Evolutionary conservation across 257 asterid genomes (phyloP).

Genomic region (Jacaranda mimosifolia): DNA sequence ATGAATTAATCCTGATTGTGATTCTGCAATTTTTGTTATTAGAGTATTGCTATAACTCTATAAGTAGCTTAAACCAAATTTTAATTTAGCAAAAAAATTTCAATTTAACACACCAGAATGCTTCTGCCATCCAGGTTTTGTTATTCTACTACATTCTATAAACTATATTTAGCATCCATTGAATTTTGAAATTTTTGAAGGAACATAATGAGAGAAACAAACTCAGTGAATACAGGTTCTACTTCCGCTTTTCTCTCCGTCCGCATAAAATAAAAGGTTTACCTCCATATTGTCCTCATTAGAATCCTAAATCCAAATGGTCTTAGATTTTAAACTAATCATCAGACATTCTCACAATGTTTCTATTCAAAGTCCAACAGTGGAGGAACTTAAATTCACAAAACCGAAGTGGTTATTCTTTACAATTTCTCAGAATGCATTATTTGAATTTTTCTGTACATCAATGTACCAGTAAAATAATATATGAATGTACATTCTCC

Average conservation of each 20-base stretch:
- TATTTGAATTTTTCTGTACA: neutral
- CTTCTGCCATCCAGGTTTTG: slow-evolving; percentile 10
- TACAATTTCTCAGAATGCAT: slow-evolving; percentile 11
- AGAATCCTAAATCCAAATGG: slow-evolving; percentile 3
- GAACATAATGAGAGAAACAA: slow-evolving; percentile 2
- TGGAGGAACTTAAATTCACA: neutral
- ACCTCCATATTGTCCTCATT: slow-evolving; percentile 7
- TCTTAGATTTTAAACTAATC: slow-evolving; percentile 3
- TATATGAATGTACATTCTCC: slow-evolving; percentile 1
- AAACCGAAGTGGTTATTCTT: neutral
- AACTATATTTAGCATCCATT: slow-evolving; percentile 27
- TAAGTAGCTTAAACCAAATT: slow-evolving; percentile 7
- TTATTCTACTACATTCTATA: neutral
- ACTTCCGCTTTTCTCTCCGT: neutral
- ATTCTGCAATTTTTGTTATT: slow-evolving; percentile 9
- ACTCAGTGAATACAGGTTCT: neutral
- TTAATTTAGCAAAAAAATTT: slow-evolving; percentile 1
- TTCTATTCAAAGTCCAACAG: slow-evolving; percentile 26
- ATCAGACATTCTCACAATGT: neutral
- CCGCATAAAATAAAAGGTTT: slow-evolving; percentile 11
- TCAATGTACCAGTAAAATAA: slow-evolving; percentile 21
- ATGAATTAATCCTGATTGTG: neutral
- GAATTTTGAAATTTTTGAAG: slow-evolving; percentile 3
- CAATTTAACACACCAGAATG: slow-evolving; percentile 8
- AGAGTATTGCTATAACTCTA: slow-evolving; percentile 6